Percentiles rank a stretch among this genome's conserved stretches.
Conservation (phyloP, 345 rosid genomes). For the Euphorbia lathyris region DNA sequence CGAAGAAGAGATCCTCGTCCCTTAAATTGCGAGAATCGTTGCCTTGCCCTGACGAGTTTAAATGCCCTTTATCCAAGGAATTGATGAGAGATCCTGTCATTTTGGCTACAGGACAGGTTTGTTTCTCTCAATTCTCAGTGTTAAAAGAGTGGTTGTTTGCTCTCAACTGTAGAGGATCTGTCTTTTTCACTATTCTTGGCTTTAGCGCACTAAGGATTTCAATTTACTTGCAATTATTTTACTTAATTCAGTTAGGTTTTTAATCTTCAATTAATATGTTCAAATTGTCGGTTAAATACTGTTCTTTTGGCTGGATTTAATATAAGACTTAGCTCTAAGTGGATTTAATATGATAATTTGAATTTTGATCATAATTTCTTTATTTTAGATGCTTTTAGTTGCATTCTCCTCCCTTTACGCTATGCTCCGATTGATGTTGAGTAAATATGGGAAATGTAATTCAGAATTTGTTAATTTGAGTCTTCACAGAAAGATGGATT, state of each 20-base stretch:
- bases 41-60: conserved; percentile 73
- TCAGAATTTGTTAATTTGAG: background rate
- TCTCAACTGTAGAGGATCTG: conserved; percentile 6
- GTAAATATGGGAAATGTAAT: background rate
- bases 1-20: conserved; percentile 52
- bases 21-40: conserved; percentile 39
- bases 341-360: background rate
- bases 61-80: conserved; percentile 82
- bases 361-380: background rate
- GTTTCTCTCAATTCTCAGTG: conserved; percentile 7
- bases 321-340: background rate
- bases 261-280: background rate
- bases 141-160: background rate
- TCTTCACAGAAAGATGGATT: background rate
- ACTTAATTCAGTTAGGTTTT: background rate
- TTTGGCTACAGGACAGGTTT: conserved; percentile 84
- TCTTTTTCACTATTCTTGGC: background rate
- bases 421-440: background rate
- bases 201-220: background rate
- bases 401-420: background rate
- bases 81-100: conserved; percentile 94
- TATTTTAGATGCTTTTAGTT: background rate
- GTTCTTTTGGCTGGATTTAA: conserved; percentile 6
- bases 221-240: background rate
- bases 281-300: background rate